These are phyloP conservation scores for Vitis rupestris DNA, from an alignment of 164 flowering plant species.

Conservation along the genomic window DNA sequence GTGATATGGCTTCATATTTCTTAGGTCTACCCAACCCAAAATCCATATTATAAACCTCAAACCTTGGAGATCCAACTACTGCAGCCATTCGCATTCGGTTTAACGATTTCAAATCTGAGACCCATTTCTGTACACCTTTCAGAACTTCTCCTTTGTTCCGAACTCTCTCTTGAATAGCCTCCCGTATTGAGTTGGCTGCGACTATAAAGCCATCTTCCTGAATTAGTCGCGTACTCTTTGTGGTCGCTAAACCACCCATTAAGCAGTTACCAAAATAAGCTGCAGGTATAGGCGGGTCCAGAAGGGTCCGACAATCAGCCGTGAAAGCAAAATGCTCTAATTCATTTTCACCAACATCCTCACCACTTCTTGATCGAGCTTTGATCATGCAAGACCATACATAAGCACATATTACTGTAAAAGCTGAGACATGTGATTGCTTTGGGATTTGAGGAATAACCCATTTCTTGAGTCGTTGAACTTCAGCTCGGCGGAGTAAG, in stretches of 20 bases:
- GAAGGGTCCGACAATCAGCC: slow-evolving; percentile 19
- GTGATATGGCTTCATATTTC: slow-evolving; percentile 26
- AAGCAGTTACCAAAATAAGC: slow-evolving; percentile 39
- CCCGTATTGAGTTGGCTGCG: slow-evolving; percentile 7
- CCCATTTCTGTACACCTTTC: neutral
- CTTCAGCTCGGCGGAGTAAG: slow-evolving; percentile 13
- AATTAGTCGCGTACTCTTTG: neutral
- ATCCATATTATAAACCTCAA: slow-evolving; percentile 39
- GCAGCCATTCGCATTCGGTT: neutral
- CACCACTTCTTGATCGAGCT: slow-evolving; percentile 2
- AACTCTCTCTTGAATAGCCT: slow-evolving; percentile 4
- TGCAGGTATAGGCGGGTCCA: slow-evolving; percentile 17
- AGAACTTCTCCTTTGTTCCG: neutral
- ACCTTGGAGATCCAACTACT: slow-evolving; percentile 49
- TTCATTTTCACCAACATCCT: neutral
- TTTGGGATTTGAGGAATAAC: neutral
- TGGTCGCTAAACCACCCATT: neutral
- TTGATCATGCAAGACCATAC: slow-evolving; percentile 13
- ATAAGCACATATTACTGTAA: slow-evolving; percentile 20
- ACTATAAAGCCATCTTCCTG: slow-evolving; percentile 22
- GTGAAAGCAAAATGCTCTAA: neutral
- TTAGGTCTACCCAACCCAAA: slow-evolving; percentile 63
- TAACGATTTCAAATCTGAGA: neutral
- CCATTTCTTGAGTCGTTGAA: slow-evolving; percentile 13
- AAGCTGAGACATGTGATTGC: slow-evolving; percentile 14